Base-by-base conservation (phyloP, 176 grass and related monocot genomes). In the Neostapfia colusana region DNA sequence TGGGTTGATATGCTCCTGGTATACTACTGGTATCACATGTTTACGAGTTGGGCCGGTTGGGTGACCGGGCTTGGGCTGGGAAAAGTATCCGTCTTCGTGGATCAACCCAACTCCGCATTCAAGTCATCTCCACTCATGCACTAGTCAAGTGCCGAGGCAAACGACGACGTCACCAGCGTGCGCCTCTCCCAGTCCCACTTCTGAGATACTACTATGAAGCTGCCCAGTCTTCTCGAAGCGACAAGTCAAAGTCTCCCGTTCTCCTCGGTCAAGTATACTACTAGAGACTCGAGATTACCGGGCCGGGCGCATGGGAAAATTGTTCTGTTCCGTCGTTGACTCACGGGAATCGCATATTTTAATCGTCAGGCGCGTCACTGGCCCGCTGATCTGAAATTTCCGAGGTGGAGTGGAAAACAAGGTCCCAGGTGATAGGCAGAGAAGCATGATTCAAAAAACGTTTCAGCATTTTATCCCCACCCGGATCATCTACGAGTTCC, bases 381-480 rank as follows among this genome's bases (percentile, higher is more conserved):
- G 53, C 78, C 65, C 41, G 10, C 10, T 45, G 69, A 21, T 37
- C 36, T 17, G 80, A 62, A 83, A n/a, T 68, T 72, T 83, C 50
- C 21, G 51, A 21, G 7, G 18, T 7, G 18, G n/a, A n/a, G n/a
- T n/a, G n/a, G n/a, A n/a, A n/a, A n/a, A n/a, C n/a, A n/a, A n/a
- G n/a, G n/a, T n/a, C n/a, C n/a, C n/a, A n/a, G n/a, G n/a, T n/a
- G n/a, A n/a, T n/a, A n/a, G n/a, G n/a, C n/a, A n/a, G n/a, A n/a
- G 2, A 48, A 48, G 16, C 1, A 7, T 20, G 28, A 11, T 65
- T 8, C 69, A 17, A 12, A 57, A 25, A 57, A n/a, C 24, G 53
- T 10, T 24, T 56, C 1, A 54, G 9, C n/a, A 10, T 21, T 56
- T n/a, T n/a, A n/a, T n/a, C n/a, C n/a, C n/a, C n/a, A n/a, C n/a